Evolutionary conservation across 2,329 filamentous ascomycete species (phyloP).

Genomic region (Davidsoniella virescens): DNA sequence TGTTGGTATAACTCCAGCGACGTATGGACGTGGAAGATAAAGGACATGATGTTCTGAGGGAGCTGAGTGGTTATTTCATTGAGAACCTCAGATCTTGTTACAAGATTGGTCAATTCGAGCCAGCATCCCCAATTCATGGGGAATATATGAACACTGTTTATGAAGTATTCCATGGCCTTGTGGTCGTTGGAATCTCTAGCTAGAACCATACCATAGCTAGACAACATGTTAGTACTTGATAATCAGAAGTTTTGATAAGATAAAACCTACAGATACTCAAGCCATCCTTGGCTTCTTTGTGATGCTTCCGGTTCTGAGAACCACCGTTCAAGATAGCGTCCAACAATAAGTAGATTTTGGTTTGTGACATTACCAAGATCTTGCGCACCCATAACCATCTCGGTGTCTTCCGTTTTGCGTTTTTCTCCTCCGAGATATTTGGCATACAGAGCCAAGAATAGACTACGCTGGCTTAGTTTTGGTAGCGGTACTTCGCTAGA

Average conservation of each 20-base stretch:
- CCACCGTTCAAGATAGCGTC: constrained; percentile 64
- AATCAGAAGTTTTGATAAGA: background rate
- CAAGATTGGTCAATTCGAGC: constrained; percentile 74
- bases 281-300: constrained; percentile 67
- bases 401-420: constrained; percentile 85
- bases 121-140: constrained; percentile 97
- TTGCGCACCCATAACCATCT: constrained; percentile 90
- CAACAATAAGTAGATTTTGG: constrained; percentile 64
- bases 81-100: constrained; percentile 69
- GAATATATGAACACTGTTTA: constrained; percentile 74
- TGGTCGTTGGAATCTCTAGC: constrained; percentile 82
- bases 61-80: constrained; percentile 55
- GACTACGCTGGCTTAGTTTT: constrained; percentile 67
- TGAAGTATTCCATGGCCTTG: constrained; percentile 70
- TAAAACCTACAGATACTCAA: constrained; percentile 55
- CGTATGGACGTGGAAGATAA: constrained; percentile 84
- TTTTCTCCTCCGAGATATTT: constrained; percentile 91
- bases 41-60: constrained; percentile 80
- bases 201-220: constrained; percentile 70
- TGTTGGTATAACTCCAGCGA: constrained; percentile 86
- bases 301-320: constrained; percentile 52
- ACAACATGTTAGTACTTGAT: background rate
- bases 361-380: constrained; percentile 76
- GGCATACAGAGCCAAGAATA: constrained; percentile 85
- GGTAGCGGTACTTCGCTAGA: constrained; percentile 25